Percentiles rank a stretch among this genome's conserved stretches.
Conservation (phyloP, 1,284 basidiomycete genomes). For the Austropuccinia psidii region DNA sequence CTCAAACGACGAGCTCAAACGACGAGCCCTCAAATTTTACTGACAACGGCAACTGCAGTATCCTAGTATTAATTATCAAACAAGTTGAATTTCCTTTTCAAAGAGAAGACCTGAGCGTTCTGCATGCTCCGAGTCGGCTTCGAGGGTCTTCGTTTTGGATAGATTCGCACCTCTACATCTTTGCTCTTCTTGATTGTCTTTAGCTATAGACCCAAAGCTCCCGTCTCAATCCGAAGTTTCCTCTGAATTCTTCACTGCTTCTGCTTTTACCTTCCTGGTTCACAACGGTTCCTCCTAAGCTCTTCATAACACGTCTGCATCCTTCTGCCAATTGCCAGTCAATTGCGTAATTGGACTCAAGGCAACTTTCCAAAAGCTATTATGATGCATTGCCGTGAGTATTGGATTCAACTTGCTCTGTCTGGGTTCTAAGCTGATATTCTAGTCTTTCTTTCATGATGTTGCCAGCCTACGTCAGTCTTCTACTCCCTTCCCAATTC, state of each 20-base stretch:
- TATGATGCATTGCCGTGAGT: slow-evolving; percentile 37
- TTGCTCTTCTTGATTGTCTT: not conserved
- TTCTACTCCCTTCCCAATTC: slow-evolving; percentile 21
- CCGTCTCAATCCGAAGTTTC: slow-evolving; percentile 35
- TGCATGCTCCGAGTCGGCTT: slow-evolving; percentile 27
- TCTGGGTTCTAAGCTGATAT: slow-evolving; percentile 30
- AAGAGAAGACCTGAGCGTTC: slow-evolving; percentile 23
- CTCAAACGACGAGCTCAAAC: too few species aligned
- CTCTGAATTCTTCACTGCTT: slow-evolving; percentile 33
- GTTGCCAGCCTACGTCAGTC: slow-evolving; percentile 37
- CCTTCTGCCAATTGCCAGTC: slow-evolving; percentile 35
- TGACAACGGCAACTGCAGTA: not conserved
- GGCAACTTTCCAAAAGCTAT: slow-evolving; percentile 15
- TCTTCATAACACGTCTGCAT: slow-evolving; percentile 36
- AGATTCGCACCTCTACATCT: not conserved
- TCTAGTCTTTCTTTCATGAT: slow-evolving; percentile 34
- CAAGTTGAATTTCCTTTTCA: not conserved
- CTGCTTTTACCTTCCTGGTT: slow-evolving; percentile 27
- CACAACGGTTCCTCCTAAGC: slow-evolving; percentile 23
- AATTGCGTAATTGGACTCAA: slow-evolving; percentile 35
- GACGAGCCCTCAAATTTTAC: not conserved
- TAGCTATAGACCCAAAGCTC: slow-evolving; percentile 23
- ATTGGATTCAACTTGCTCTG: not conserved
- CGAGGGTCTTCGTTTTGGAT: slow-evolving; percentile 6
- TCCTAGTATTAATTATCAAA: not conserved